phyloP scores from a whole-genome alignment of 805 yeast species.

The Wickerhamomyces xylosicus region DNA sequence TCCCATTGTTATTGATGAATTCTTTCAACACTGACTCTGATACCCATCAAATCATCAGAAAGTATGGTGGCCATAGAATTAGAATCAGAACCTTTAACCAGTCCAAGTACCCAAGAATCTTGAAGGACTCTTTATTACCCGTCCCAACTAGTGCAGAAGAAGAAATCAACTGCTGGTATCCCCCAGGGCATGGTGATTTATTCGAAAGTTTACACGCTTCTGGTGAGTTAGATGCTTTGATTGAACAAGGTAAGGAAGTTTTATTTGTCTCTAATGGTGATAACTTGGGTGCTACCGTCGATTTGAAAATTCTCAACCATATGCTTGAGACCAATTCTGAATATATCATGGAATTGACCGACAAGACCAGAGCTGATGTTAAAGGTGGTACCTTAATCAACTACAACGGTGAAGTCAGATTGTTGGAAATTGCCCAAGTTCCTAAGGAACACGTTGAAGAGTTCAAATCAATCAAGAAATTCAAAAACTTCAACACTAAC shows the following conservation, averaged over 20 bases:
- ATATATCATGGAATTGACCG: slow-evolving; percentile 97
- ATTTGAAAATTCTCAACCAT: slow-evolving; percentile 79
- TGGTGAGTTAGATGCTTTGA: slow-evolving; percentile 83
- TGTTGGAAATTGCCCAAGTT: slow-evolving; percentile 95
- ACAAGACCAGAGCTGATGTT: slow-evolving; percentile 98
- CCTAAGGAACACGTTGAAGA: slow-evolving; percentile 98
- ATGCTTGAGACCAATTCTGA: slow-evolving; percentile 88
- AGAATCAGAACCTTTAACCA: slow-evolving; percentile 94
- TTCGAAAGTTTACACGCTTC: slow-evolving; percentile 83
- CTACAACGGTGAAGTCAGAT: slow-evolving; percentile 89
- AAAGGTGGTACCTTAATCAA: slow-evolving; percentile 98
- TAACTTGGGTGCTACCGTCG: slow-evolving; percentile 97
- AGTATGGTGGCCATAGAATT: slow-evolving; percentile 93
- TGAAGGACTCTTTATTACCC: slow-evolving; percentile 91
- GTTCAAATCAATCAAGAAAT: slow-evolving; percentile 94
- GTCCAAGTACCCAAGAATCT: slow-evolving; percentile 94
- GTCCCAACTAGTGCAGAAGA: slow-evolving; percentile 76
- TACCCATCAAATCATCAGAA: slow-evolving; percentile 90
- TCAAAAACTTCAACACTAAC: slow-evolving; percentile 96
- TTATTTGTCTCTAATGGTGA: slow-evolving; percentile 97
- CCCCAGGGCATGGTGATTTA: slow-evolving; percentile 99
- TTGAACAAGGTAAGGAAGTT: slow-evolving; percentile 90
- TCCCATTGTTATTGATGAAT: slow-evolving; percentile 94
- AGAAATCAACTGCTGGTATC: slow-evolving; percentile 85
- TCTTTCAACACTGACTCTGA: slow-evolving; percentile 96